Evolutionary conservation across 352 stramenopile genomes (phyloP).

Genomic region (Blastocystis sp.): DNA sequence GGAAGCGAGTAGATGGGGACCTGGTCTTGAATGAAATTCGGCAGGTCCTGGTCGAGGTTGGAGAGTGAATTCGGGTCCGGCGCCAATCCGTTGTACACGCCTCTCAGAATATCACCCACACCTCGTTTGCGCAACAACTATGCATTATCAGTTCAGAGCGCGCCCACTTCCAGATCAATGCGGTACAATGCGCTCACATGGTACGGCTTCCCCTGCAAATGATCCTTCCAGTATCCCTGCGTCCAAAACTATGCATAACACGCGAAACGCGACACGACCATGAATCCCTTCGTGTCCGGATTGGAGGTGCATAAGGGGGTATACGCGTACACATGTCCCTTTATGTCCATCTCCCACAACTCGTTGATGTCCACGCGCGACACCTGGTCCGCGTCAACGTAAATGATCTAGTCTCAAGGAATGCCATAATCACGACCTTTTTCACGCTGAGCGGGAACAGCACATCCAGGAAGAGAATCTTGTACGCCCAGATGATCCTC

Average conservation of each 20-base stretch:
- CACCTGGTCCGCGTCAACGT: slow-evolving; percentile 98
- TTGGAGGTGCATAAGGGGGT: slow-evolving; percentile 95
- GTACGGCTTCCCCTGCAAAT: slow-evolving; percentile 94
- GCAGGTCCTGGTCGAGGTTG: slow-evolving; percentile 99
- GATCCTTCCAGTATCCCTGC: slow-evolving; percentile 95
- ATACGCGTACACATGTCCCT: slow-evolving; percentile 94
- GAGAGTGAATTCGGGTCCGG: slow-evolving; percentile 95
- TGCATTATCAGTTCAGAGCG: slow-evolving; percentile 76
- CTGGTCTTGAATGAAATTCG: slow-evolving; percentile 92
- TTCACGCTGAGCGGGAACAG: slow-evolving; percentile 97
- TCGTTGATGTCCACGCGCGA: slow-evolving; percentile 96
- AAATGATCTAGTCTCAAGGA: slow-evolving; percentile 78
- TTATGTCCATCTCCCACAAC: slow-evolving; percentile 96
- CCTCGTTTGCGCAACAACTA: slow-evolving; percentile 79
- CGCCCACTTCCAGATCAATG: slow-evolving; percentile 94
- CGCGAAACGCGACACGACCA: slow-evolving; percentile 48
- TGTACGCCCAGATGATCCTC: slow-evolving; percentile 99
- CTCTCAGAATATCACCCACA: slow-evolving; percentile 92
- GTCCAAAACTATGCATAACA: slow-evolving; percentile 91
- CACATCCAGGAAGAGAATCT: slow-evolving; percentile 99
- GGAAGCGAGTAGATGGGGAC: slow-evolving; percentile 96
- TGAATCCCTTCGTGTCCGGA: slow-evolving; percentile 91
- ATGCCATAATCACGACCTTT: slow-evolving; percentile 82
- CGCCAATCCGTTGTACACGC: slow-evolving; percentile 93
- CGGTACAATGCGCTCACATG: slow-evolving; percentile 99